Percentiles rank a stretch among this genome's conserved stretches.
These are phyloP conservation scores for Lignosus rhinocerotis DNA, from an alignment of 1,284 basidiomycete genomes.

Conservation along the genomic window DNA sequence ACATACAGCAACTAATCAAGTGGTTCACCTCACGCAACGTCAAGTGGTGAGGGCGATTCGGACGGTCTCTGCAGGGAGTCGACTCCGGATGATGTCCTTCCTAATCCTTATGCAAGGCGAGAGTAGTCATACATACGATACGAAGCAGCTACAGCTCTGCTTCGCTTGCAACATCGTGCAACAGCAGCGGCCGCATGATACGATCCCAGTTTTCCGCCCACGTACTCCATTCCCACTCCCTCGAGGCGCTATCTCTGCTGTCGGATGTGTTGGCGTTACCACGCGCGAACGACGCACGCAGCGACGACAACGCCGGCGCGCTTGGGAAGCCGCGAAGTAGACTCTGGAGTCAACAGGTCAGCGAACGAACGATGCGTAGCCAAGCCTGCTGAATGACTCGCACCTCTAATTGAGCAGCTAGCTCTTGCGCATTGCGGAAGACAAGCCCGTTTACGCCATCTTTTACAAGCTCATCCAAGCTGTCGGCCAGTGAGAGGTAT, in stretches of 20 bases:
- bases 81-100: too few species aligned
- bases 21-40: too few species aligned
- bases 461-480: slow-evolving; percentile 86
- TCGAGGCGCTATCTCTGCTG: slow-evolving; percentile 20
- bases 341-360: slow-evolving; percentile 1
- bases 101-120: too few species aligned
- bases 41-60: too few species aligned
- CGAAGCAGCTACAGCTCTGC: slow-evolving; percentile 11
- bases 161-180: slow-evolving; percentile 44
- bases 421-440: slow-evolving; percentile 69
- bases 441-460: slow-evolving; percentile 81
- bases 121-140: too few species aligned
- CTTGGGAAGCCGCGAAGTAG: slow-evolving; percentile 65
- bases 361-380: background rate
- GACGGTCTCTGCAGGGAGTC: too few species aligned
- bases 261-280: slow-evolving; percentile 6
- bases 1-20: too few species aligned
- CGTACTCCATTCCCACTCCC: slow-evolving; percentile 61
- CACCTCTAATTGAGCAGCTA: slow-evolving; percentile 77
- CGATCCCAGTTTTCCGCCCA: slow-evolving; percentile 88
- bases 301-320: slow-evolving; percentile 45
- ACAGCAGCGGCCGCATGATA: slow-evolving; percentile 63
- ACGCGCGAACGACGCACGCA: slow-evolving; percentile 47
- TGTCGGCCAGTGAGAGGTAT: slow-evolving; percentile 31
- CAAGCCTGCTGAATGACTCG: slow-evolving; percentile 17